A percentile compares a stretch with the other conserved stretches of the same genome.
Conservation (phyloP, 1,139 yeast species). For the Meyerozyma athensensis region DNA sequence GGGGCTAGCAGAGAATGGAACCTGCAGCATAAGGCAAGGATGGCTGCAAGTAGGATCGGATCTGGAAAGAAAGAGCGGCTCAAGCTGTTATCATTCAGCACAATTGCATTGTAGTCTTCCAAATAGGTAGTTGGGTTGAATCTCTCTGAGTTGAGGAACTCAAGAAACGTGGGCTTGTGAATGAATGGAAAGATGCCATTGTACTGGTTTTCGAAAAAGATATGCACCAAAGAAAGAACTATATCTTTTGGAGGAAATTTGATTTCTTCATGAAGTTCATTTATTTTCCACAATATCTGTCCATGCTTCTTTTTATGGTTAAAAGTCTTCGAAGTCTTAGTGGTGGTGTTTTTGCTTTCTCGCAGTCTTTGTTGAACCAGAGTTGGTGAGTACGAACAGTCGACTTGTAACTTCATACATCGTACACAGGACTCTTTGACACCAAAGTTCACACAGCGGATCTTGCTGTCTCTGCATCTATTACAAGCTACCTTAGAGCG, state of each 20-base stretch:
- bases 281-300: constrained; percentile 1
- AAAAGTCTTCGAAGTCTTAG: not conserved
- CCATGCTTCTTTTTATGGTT: not conserved
- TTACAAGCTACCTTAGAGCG: not conserved
- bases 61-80: constrained; percentile 21
- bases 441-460: not conserved
- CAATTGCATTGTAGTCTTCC: constrained; percentile 15
- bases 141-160: constrained; percentile 21
- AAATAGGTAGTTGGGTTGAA: constrained; percentile 27
- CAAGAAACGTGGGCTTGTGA: constrained; percentile 27
- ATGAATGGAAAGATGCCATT: constrained; percentile 30
- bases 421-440: not conserved
- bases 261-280: not conserved
- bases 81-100: constrained; percentile 12
- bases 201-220: constrained; percentile 30
- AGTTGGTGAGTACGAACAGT: constrained; percentile 1
- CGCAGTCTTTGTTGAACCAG: not conserved
- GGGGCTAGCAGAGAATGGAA: constrained; percentile 26
- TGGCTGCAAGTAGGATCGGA: constrained; percentile 28
- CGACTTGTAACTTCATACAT: not conserved
- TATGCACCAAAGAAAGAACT: constrained; percentile 23
- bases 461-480: constrained; percentile 1
- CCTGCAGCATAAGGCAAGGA: constrained; percentile 32
- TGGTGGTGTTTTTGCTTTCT: not conserved
- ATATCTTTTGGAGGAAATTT: constrained; percentile 21